Conservation (phyloP, 2,329 filamentous ascomycete genomes). For the Fusarium albosuccineum region DNA sequence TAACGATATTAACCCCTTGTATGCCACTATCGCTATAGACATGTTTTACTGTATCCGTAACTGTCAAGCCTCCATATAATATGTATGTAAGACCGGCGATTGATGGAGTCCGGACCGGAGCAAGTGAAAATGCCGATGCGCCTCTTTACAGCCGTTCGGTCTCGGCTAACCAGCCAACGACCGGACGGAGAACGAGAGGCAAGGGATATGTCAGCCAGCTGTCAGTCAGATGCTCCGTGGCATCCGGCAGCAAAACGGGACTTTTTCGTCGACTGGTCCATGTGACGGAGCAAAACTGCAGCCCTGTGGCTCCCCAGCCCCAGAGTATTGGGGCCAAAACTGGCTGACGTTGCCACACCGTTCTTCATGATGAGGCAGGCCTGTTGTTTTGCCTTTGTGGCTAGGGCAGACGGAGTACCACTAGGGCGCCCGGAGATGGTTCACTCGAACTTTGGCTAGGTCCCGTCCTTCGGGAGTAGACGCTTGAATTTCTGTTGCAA, state of each 20-base stretch:
- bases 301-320: slow-evolving; percentile 38
- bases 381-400: slow-evolving; percentile 37
- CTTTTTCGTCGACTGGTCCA: slow-evolving; percentile 46
- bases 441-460: too few species aligned
- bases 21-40: too few species aligned
- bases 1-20: too few species aligned
- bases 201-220: slow-evolving; percentile 41
- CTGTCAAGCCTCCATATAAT: slow-evolving; percentile 25
- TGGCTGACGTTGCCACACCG: slow-evolving; percentile 36
- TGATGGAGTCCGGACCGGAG: slow-evolving; percentile 32
- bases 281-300: slow-evolving; percentile 46
- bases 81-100: slow-evolving; percentile 9
- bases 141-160: slow-evolving; percentile 39
- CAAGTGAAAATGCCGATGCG: slow-evolving; percentile 39
- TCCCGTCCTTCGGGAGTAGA: too few species aligned
- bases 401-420: slow-evolving; percentile 26
- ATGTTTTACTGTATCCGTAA: too few species aligned
- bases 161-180: slow-evolving; percentile 38
- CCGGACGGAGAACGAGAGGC: slow-evolving; percentile 23
- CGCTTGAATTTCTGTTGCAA: slow-evolving; percentile 5
- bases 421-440: slow-evolving; percentile 21
- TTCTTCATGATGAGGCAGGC: slow-evolving; percentile 17
- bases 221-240: slow-evolving; percentile 41
- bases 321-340: slow-evolving; percentile 19
- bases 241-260: slow-evolving; percentile 46